Conservation (phyloP, 2,329 filamentous ascomycete genomes). For the Emmonsia crescens region DNA sequence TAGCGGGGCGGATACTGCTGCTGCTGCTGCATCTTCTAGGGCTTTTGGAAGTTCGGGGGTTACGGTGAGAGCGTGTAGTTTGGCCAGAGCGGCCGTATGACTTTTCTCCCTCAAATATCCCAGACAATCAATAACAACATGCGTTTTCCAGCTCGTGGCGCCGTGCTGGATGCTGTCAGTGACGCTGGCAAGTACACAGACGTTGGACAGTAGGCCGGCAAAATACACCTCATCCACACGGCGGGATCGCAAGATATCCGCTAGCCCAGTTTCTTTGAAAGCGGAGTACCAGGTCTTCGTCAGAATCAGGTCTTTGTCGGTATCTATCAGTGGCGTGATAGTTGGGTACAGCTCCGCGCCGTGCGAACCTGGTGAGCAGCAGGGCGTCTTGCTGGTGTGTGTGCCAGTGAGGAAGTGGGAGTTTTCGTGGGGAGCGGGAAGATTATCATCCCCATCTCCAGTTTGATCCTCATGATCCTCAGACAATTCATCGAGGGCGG, state of each 20-base stretch:
- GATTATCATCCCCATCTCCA: neutral
- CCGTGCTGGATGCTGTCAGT: neutral
- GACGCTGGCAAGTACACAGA: conserved; percentile 1
- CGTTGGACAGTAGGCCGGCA: conserved; percentile 3
- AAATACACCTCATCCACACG: neutral
- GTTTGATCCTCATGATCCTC: neutral
- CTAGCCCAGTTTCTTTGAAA: conserved; percentile 4
- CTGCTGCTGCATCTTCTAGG: neutral
- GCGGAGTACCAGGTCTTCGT: conserved; percentile 1
- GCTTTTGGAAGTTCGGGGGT: neutral
- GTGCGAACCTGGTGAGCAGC: conserved; percentile 1
- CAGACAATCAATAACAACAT: conserved; percentile 1
- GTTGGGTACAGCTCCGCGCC: neutral
- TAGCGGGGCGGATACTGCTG: neutral
- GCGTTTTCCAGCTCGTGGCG: neutral
- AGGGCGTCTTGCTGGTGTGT: conserved; percentile 2
- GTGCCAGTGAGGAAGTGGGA: conserved; percentile 2
- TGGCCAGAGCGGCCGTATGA: neutral
- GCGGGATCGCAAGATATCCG: neutral
- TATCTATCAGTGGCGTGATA: neutral
- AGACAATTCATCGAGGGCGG: neutral
- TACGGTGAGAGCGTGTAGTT: neutral
- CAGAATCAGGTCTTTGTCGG: neutral
- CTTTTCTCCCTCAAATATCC: neutral
- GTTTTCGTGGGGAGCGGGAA: neutral